Base-by-base conservation (phyloP, 768 basidiomycete genomes). In the Amanita jacksonii region DNA sequence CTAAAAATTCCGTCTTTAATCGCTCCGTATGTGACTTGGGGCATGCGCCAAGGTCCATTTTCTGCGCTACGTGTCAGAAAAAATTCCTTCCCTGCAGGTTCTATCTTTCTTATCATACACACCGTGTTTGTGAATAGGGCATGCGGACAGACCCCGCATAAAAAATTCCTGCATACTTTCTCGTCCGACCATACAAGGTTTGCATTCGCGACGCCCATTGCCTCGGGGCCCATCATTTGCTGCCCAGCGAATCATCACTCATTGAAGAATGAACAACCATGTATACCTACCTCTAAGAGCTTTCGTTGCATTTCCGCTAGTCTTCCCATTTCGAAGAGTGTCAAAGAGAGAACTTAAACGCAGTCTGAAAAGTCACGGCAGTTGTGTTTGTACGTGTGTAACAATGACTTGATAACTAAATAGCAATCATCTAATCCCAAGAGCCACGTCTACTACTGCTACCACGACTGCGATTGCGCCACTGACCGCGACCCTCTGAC, bases 181-280 rank as follows among this genome's bases (percentile, higher is more conserved):
- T 94, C 92, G 64, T 93, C 89, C 24, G 79, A 82, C 87, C 92
- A 93, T 51, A 82, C 79, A 48, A 96, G 72, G 66, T 97, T 93
- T 52, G 85, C 82, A 54, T 88, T 90, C 35, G 87, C 81, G 34
- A 92, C 82, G 55, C 96, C 96, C 90, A 99, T 94, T 15, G 96
- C 92, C 67, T 99, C 94, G 36, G 94, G 87, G n/a, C 91, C 94
- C 93, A 97, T 97, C 91, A 94, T 96, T 93, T 96, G 93, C 93
- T 96, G 52, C 41, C 5, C 8, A 36, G 25, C 8, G 38, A 71
- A 41, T 77, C 61, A 43, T 12, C 27, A 23, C 39, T 24, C 16
- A 38, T 19, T 24, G 10, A 34, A 8, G 9, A 13, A 15, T n/a
- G n/a, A 25, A 35, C 3, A 32, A 9, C 20, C 24, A 23, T 32